phyloP scores from a whole-genome alignment of 2,329 filamentous ascomycete genomes.

The Venturia pyrina region DNA sequence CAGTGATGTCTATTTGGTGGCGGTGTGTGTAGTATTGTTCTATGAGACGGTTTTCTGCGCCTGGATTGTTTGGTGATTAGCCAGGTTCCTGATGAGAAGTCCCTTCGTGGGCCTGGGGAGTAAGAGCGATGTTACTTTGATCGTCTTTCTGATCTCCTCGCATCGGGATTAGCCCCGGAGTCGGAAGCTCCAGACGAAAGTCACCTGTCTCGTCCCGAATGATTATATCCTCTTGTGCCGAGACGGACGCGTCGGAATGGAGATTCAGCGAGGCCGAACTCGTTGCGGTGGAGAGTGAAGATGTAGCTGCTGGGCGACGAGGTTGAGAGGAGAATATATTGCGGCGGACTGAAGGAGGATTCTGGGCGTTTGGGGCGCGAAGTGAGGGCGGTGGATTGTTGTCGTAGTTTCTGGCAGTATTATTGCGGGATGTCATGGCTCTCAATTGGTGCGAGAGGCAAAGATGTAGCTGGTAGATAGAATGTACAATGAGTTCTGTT shows the following conservation, averaged over 20 bases:
- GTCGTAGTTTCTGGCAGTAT: not conserved
- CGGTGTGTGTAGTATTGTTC: constrained; percentile 23
- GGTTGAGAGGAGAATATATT: not conserved
- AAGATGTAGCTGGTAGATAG: not conserved
- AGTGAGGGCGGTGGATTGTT: not conserved
- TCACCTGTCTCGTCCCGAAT: constrained; percentile 16
- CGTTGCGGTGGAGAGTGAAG: not conserved
- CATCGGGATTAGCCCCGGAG: not conserved
- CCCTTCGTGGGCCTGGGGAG: not conserved
- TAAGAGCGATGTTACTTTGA: not conserved
- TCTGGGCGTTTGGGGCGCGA: not conserved
- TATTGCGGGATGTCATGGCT: not conserved
- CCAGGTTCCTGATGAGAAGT: not conserved
- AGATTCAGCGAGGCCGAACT: not conserved
- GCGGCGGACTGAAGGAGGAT: constrained; percentile 1
- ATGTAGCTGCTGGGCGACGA: not conserved
- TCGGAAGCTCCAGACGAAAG: constrained; percentile 8
- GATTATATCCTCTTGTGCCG: constrained; percentile 17
- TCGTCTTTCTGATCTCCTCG: constrained; percentile 23
- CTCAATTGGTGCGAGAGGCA: not conserved
- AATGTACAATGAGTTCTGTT: too few species aligned
- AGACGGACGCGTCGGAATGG: not conserved
- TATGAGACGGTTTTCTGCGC: constrained; percentile 25
- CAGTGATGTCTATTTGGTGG: constrained; percentile 21
- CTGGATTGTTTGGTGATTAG: constrained; percentile 14